A percentile compares a stretch with the other conserved stretches of the same genome.
Evolutionary conservation across 768 basidiomycete genomes (phyloP).

Genomic region (Harrya chromipes): DNA sequence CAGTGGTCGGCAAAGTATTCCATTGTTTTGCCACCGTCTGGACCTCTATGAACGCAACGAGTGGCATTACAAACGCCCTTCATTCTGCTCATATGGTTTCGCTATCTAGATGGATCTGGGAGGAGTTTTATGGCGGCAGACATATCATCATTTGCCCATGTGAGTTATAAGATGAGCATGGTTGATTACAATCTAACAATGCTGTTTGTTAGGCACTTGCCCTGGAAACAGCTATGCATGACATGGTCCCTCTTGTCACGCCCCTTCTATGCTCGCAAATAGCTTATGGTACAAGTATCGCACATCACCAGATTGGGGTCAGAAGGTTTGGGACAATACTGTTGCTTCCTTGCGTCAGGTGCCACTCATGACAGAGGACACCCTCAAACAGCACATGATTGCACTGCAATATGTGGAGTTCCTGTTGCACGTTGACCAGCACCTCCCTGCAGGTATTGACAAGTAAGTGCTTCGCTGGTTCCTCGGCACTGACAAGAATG

Average conservation of each 20-base stretch:
- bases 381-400: conserved; percentile 44
- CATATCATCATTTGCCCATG: conserved; percentile 58
- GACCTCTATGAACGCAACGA: conserved; percentile 69
- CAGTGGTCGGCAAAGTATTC: conserved; percentile 67
- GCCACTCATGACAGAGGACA: conserved; percentile 51
- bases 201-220: conserved; percentile 36
- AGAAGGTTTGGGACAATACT: conserved; percentile 83
- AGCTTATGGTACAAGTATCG: conserved; percentile 83
- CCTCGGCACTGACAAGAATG: conserved; percentile 59
- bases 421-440: conserved; percentile 70
- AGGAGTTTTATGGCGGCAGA: conserved; percentile 62
- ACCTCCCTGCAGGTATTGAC: conserved; percentile 72
- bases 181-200: neutral
- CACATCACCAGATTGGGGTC: conserved; percentile 68
- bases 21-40: conserved; percentile 70
- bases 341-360: conserved; percentile 72
- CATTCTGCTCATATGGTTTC: conserved; percentile 54
- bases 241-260: conserved; percentile 41
- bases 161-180: conserved; percentile 29
- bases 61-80: conserved; percentile 54
- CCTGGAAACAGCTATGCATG: conserved; percentile 34
- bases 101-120: conserved; percentile 50
- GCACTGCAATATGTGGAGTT: conserved; percentile 69
- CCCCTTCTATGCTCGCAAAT: conserved; percentile 68
- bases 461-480: conserved; percentile 71